Base-by-base conservation (phyloP, 768 basidiomycete genomes). In the Hericium rajendrae region DNA sequence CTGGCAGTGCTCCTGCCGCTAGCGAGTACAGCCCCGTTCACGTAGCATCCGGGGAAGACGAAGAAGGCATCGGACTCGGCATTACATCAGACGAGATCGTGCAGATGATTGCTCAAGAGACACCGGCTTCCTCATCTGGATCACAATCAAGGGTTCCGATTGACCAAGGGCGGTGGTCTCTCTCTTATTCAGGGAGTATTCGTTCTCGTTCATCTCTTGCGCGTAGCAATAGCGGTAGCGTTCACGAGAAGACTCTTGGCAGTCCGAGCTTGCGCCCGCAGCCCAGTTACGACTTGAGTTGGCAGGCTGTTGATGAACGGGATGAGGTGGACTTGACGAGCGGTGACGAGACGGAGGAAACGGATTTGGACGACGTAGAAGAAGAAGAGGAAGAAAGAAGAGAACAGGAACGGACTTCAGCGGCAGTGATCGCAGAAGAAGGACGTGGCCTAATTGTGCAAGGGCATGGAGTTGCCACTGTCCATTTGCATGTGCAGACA, bases 381-480 rank as follows among this genome's bases (percentile, higher is more conserved):
- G 74, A 77, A 41, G 76, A 77, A 13, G 79, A 80, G 6, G 75
- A 74, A 5, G 68, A 74, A 8, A 76, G 74, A 8, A 76, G 74
- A 15, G 77, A 80, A 40, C 85, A 87, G 53, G 86, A 89, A 63
- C 78, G 85, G 53, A 91, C 90, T 0, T 82, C 86, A 53, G 88
- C 88, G 13, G 76, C 82, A 50, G 82, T 91, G 57, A 75, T 92
- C 52, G 90, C 86, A 32, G 89, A 92, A 63, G 87, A 91, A 72
- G 89, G 91, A 18, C 81, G 85, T 48, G 88, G 87, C n/a, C 71
- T 90, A 64, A 91, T 93, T 59, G 85, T 91, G 0, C 83, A 81
- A 57, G 86, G 84, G 16, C 82, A 85, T 58, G 82, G 79, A 49
- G 69, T 76, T 58, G 78, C 85, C 49, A 74, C 88, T 53, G 69